Evolutionary conservation across 345 rosid species (phyloP), one percentile per base, ranked within the genome.

Genomic region (Eucalyptus albens): DNA sequence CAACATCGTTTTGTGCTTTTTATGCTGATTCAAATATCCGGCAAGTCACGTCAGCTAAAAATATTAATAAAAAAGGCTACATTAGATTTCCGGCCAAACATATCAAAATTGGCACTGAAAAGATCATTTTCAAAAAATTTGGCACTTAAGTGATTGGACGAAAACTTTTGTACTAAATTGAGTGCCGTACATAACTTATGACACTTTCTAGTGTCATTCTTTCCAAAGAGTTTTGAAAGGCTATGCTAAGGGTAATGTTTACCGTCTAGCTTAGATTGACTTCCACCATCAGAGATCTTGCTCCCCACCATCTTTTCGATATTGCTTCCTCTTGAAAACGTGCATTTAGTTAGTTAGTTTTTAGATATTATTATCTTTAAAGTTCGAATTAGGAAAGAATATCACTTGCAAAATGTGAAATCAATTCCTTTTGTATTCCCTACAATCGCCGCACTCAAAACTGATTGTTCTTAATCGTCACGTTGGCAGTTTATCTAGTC

Each of bases 101-200:
- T 0, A 50, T 50, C 7, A 15, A 50, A 50, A 50, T 50, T 50
- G 17, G 51, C 51, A 50, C 0, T 50, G 17, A 2, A 50, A 50
- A 50, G 1, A 50, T 50, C 51, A 50, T 50, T 50, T 50, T 50
- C 3, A 50, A 50, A 50, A 15, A 50, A 50, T 50, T 50, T 50
- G 51, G 1, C 7, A 50, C 1, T 15, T 15, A 50, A 50, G 51
- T 15, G 17, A 50, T 50, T 0, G 0, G 2, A 50, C 1, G 3
- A 50, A 50, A 50, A 50, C 0, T 50, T 50, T 50, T 50, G 17
- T 0, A 1, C 0, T 50, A 1, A 50, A 50, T 1, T 50, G 7
- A 50, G 1, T 50, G 7, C 7, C 0, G 3, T 50, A 15, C 1
- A 50, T 0, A 50, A 56, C 0, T 56, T 56, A 15, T 50, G 51